Evolutionary conservation across 2,329 filamentous ascomycete species (phyloP), one percentile per base, ranked within the genome.

Genomic region (Nemania abortiva): DNA sequence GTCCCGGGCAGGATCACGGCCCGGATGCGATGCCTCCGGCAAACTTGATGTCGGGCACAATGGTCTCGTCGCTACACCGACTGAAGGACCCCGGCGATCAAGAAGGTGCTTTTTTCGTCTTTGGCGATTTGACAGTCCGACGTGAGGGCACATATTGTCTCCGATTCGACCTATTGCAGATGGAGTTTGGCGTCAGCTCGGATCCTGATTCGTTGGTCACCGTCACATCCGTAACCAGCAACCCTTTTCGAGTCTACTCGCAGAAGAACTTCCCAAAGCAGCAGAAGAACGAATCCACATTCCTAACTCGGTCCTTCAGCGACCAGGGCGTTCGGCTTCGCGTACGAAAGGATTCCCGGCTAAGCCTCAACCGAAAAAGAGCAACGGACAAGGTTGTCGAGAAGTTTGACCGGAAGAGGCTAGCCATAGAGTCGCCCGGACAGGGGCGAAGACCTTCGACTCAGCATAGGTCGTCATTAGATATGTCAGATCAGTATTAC

Each of bases 91-190:
- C 89, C 2, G 86, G 91, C 75, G 94, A 94, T 76, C 84, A 84
- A 82, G 93, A 96, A 79, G 92, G 92, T 11, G 93, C 91, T 0
- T 97, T 94, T 81, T 97, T 97, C 76, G 91, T 97, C n/a, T 97
- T 97, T 80, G 92, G 92, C 5, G 94, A 97, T 79, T 84, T 97
- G 24, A 96, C 93, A 0, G 89, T 95, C 69, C 91, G 91, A 77
- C 84, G 89, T 27, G 88, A 92, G 74, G 94, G 94, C 34, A 85
- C 84, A 22, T 95, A 90, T 77, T 86, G 90, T 42, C 85, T 97
- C 47, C 87, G 90, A 64, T 97, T 97, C 78, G 91, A 88, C 57
- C 85, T 97, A 15, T 95, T 91, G 79, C 92, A 95, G 79, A 88
- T 93, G 81, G 84, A 80, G 69, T 72, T 73, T 67, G 72, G 65